These are phyloP conservation scores for Lanmaoa pseudosensibilis DNA, from an alignment of 768 basidiomycete genomes.

Conservation along the genomic window DNA sequence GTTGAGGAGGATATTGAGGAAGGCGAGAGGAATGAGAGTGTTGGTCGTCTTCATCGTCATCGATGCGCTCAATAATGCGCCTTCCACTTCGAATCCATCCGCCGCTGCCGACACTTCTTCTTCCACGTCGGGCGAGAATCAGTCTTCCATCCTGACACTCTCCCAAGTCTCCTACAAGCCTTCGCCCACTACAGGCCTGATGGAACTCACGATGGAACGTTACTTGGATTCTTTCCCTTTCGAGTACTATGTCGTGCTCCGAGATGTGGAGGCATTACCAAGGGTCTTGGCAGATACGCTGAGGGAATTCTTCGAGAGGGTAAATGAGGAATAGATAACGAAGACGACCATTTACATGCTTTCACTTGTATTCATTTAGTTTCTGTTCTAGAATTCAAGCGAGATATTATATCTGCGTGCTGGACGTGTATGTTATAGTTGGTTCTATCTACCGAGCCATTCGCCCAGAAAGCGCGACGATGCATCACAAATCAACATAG, in stretches of 20 bases:
- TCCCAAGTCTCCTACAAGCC: conserved; percentile 84
- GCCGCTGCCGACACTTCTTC: conserved; percentile 12
- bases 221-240: conserved; percentile 98
- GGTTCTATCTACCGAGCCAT: not conserved
- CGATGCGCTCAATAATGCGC: conserved; percentile 73
- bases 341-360: not conserved
- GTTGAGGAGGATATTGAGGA: conserved; percentile 74
- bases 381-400: not conserved
- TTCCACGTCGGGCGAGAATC: conserved; percentile 27
- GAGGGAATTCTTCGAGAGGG: conserved; percentile 88
- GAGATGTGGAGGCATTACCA: conserved; percentile 88
- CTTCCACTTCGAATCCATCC: conserved; percentile 19
- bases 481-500: conserved; percentile 45
- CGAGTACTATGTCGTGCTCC: conserved; percentile 93
- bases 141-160: conserved; percentile 89
- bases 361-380: not conserved
- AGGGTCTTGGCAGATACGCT: conserved; percentile 86
- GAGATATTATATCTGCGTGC: conserved; percentile 2
- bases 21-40: conserved; percentile 85
- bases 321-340: conserved; percentile 56
- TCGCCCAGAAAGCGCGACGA: not conserved
- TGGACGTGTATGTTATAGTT: not conserved
- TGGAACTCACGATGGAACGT: conserved; percentile 85
- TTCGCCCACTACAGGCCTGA: conserved; percentile 49
- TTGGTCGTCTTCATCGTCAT: conserved; percentile 97